Evolutionary conservation across 106 monocot genomes (phyloP), one percentile per base, ranked within the genome.

Genomic region (Allium sativum): DNA sequence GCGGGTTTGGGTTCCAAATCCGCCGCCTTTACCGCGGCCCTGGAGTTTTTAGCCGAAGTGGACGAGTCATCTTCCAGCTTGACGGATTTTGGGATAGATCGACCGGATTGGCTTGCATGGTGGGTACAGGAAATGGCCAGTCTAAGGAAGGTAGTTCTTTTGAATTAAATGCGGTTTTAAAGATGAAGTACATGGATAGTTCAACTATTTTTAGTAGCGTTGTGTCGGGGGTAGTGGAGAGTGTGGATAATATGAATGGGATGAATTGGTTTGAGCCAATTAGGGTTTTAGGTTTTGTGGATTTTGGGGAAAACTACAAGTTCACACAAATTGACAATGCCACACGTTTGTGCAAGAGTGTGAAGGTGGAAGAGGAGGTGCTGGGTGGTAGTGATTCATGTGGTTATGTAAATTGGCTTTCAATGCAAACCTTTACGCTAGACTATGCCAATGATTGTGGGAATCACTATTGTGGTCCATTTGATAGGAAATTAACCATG

Each of bases 21-120:
- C 7, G 44, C 50, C 56, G 50, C 57, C 52, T 45, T 46, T 66
- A 69, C 21, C 18, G 42, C 56, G 13, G 47, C 63, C 78, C 82
- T 0, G 59, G 61, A 22, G 48, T 47, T 47, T 61, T 72, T 53
- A 1, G 13, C 11, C 62, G 46, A 20, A 50, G 67, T 6, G 74
- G 66, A 16, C 17, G 52, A 10, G 58, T 70, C 8, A 74, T 63
- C 45, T 71, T 82, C 61, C 74, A 74, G 47, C 74, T 82, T 10
- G 64, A 69, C 0, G 89, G 93, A 7, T 89, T 76, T 70, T 89
- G 82, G 80, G 77, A 82, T 2, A 74, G 72, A 42, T 1, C 65
- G 3, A 9, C 53, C 4, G 82, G 89, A 14, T 63, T 58, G 47
- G 76, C 89, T 19, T 93, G 93, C 73, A 85, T 86, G 93, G 78